These are phyloP conservation scores for Rhizophora mangle DNA, from an alignment of 345 rosid genomes.

Conservation along the genomic window DNA sequence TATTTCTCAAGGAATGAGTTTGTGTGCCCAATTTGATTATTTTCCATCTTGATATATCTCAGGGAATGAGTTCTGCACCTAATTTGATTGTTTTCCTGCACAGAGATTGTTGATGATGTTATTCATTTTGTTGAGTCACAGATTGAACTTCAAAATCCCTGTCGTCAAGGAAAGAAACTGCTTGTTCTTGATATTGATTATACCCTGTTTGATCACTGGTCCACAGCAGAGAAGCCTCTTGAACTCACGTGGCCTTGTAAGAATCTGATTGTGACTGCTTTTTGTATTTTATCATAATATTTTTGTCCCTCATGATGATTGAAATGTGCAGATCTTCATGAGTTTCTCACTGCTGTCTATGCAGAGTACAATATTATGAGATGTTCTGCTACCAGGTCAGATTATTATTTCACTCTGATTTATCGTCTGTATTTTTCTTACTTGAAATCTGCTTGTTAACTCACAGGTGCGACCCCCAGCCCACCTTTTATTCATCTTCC, in stretches of 20 bases:
- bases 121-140: constrained; percentile 23
- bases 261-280: constrained; percentile 15
- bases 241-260: constrained; percentile 95
- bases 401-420: not conserved
- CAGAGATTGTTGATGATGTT: not conserved
- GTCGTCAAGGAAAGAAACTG: constrained; percentile 83
- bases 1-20: not conserved
- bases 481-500: no score
- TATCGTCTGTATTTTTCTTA: constrained; percentile 1
- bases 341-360: constrained; percentile 89
- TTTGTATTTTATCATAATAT: not conserved
- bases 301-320: constrained; percentile 11
- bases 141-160: constrained; percentile 69
- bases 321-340: constrained; percentile 75
- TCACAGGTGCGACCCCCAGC: no score
- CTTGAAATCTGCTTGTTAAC: not conserved
- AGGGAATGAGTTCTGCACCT: no score
- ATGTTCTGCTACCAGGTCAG: constrained; percentile 95
- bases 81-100: not conserved
- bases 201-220: constrained; percentile 92
- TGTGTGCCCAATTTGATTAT: no score
- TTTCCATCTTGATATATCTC: no score
- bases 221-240: constrained; percentile 85
- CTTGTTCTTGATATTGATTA: constrained; percentile 96
- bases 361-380: constrained; percentile 90